Percentiles rank a stretch among this genome's conserved stretches.
phyloP scores from a whole-genome alignment of 1,284 basidiomycete genomes.

The Filobasidium uniguttulatum region DNA sequence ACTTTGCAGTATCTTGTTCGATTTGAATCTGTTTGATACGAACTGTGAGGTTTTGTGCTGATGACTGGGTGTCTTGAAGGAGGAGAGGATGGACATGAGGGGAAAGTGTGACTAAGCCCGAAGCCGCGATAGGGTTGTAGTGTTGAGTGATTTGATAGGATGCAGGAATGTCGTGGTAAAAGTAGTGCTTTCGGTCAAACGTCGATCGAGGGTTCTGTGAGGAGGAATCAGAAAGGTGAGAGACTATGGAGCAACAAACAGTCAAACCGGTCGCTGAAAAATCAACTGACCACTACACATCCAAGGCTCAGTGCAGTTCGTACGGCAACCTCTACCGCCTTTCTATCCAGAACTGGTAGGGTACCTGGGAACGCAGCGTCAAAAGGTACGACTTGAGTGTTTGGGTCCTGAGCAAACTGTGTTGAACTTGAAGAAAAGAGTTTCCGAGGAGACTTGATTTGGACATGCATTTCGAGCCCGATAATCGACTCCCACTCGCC shows the following conservation, averaged over 20 bases:
- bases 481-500: slow-evolving; percentile 69
- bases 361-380: slow-evolving; percentile 91
- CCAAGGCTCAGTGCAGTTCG: slow-evolving; percentile 70
- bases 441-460: slow-evolving; percentile 74
- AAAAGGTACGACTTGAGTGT: slow-evolving; percentile 64
- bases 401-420: slow-evolving; percentile 46
- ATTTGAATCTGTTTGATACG: slow-evolving; percentile 88
- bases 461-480: slow-evolving; percentile 91
- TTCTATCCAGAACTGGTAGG: slow-evolving; percentile 66
- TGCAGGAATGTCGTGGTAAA: slow-evolving; percentile 84
- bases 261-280: background rate
- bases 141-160: slow-evolving; percentile 97
- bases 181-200: slow-evolving; percentile 97
- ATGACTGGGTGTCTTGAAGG: slow-evolving; percentile 3
- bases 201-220: slow-evolving; percentile 50
- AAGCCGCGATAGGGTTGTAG: slow-evolving; percentile 68
- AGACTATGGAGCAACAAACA: background rate
- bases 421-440: slow-evolving; percentile 60
- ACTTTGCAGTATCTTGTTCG: slow-evolving; percentile 56
- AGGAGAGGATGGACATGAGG: slow-evolving; percentile 33
- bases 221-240: background rate
- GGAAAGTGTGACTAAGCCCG: slow-evolving; percentile 48
- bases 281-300: slow-evolving; percentile 44
- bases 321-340: slow-evolving; percentile 67
- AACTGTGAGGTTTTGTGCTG: slow-evolving; percentile 39